Base-by-base conservation (phyloP, 257 asterid species). In the Penstemon davidsonii region DNA sequence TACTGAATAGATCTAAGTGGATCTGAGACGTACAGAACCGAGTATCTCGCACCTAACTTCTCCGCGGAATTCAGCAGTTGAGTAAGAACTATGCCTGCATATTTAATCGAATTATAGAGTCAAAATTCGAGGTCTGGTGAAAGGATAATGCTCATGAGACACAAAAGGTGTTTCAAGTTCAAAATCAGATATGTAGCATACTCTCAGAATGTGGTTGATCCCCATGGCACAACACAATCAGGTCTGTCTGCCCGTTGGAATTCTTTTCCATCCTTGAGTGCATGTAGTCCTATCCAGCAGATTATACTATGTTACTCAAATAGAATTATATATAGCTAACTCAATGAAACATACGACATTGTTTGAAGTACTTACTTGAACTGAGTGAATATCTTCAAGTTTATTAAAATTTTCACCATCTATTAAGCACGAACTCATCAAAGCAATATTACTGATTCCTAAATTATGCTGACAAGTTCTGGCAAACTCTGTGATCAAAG, bases 11-110 rank as follows among this genome's bases (percentile, higher is more conserved):
- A 76, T 62, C 82, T 81, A 75, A 54, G 73, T 50, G 97, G 97
- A 82, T 90, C 96, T 42, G 97, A 86, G 45, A 92, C 85, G 72
- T 86, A 90, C 5, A 92, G 87, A 47, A 80, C 78, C 0, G 87
- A 65, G 81, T 92, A 90, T 74, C 84, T 86, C 13, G 86, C 93
- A 72, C 87, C 91, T 42, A 85, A 65, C 71, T 82, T 82, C 77
- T 86, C 82, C 85, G 81, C 82, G 4, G 84, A 73, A 72, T 78
- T 76, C 68, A 92, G 73, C 60, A 92, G 80, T 59, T 81, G 83
- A 71, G 96, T 82, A 67, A 92, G 83, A 69, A 85, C 73, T 74
- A 73, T 73, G 81, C 96, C 98, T 92, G 92, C 84, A 83, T 68
- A 64, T 55, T 55, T 41, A 43, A 40, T 11, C 70, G 75, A 75